Conservation (phyloP, 148 eudicot genomes). For the Vaccinium myrtillus region DNA sequence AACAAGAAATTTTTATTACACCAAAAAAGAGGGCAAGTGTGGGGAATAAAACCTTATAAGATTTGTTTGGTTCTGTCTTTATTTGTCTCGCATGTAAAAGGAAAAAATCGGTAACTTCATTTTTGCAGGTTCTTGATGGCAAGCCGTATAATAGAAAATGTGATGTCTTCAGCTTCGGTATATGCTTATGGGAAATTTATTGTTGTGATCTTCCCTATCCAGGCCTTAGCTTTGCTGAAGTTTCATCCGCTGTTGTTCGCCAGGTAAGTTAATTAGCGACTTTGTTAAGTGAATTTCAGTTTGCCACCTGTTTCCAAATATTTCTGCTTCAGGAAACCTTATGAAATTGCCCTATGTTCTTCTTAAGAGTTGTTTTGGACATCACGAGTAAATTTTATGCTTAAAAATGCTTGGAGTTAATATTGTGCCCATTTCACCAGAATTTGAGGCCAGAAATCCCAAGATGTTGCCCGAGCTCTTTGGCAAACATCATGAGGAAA, state of each 20-base stretch:
- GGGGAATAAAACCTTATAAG: neutral
- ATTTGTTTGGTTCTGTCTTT: neutral
- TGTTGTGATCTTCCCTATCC: conserved; percentile 90
- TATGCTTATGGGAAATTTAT: conserved; percentile 92
- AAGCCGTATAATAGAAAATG: conserved; percentile 87
- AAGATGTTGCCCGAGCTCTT: conserved; percentile 71
- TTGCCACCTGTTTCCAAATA: neutral
- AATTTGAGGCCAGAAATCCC: conserved; percentile 77
- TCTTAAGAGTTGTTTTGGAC: neutral
- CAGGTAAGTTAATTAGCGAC: conserved; percentile 40
- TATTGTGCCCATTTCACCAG: conserved; percentile 26
- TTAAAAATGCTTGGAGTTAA: neutral
- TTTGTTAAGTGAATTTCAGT: neutral
- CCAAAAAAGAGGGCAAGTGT: neutral
- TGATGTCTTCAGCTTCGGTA: conserved; percentile 90
- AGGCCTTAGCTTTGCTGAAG: conserved; percentile 81
- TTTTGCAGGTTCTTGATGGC: conserved; percentile 81
- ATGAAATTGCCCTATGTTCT: neutral
- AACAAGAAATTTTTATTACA: neutral
- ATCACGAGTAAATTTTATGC: neutral
- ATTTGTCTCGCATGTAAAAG: no score
- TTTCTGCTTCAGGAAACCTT: neutral
- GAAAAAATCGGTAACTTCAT: neutral
- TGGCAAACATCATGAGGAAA: conserved; percentile 73
- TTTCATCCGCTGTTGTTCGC: conserved; percentile 70